Base-by-base conservation (phyloP, 352 stramenopile species). In the Paralagenidium karlingii region DNA sequence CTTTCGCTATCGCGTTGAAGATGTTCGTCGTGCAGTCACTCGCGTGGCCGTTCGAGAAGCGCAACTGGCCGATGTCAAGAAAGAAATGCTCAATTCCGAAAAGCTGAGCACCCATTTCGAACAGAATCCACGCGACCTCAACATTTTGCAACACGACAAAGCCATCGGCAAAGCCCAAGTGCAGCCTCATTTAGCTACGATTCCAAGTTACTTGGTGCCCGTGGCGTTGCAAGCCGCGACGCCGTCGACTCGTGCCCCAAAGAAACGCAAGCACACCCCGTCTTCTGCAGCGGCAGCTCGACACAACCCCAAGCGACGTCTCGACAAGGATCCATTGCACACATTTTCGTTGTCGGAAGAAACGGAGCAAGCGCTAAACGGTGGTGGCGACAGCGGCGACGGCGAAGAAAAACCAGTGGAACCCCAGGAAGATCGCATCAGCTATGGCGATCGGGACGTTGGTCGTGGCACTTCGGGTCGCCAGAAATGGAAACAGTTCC, bases 171-270 rank as follows among this genome's bases (percentile, higher is more conserved):
- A 94, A 30, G 85, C 86, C 18, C 85, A 76, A 40, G 79, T 98
- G 27, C 92, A 98, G 60, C 70, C 93, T 42, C 94, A 99, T 56
- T 51, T 99, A 34, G 77, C 64, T 10, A 92, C 75, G 12, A 82
- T 99, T 49, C 96, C 96, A 21, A 88, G 96, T 46, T 99, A 99
- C 57, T 77, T 99, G 39, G 68, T 99, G 22, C 96, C 96, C n/a
- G 58, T 90, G 30, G 87, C 92, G 33, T 81, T 99, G 49, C 79
- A 97, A 58, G 83, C 59, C 47, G 86, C 58, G 26, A 51, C 81
- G 61, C 69, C 81, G 32, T 45, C 61, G 49, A 77, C 81, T 39
- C 81, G 80, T 44, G 82, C 78, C 53, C 55, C 55, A n/a, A 93
- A 94, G 49, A 85, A 68, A 57, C 82, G 69, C 47, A 82, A 75